phyloP scores from a whole-genome alignment of 1,284 basidiomycete genomes.

The Cutaneotrichosporon cyanovorans region DNA sequence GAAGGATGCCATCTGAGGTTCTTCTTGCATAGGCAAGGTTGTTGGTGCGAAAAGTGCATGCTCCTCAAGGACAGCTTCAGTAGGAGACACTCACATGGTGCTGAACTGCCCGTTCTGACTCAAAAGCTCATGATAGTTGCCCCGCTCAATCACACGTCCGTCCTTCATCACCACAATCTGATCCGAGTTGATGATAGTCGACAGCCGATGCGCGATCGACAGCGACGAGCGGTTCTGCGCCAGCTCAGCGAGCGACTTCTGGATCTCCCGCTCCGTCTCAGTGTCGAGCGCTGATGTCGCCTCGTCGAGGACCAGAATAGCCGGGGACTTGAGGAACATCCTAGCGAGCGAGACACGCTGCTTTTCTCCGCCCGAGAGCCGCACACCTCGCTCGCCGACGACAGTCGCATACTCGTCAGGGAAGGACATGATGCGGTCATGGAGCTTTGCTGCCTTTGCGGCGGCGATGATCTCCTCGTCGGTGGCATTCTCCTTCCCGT shows the following conservation, averaged over 20 bases:
- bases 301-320: conserved; percentile 91
- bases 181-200: conserved; percentile 51
- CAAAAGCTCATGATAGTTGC: conserved; percentile 76
- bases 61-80: too few relatives aligned
- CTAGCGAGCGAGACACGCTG: conserved; percentile 79
- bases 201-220: conserved; percentile 73
- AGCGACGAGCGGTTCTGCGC: conserved; percentile 68
- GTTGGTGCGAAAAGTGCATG: too few relatives aligned
- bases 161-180: conserved; percentile 82
- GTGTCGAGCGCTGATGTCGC: conserved; percentile 95
- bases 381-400: conserved; percentile 92
- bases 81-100: conserved; percentile 27
- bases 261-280: conserved; percentile 62
- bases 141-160: conserved; percentile 75
- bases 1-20: neutral
- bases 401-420: conserved; percentile 76
- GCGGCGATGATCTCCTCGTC: conserved; percentile 85
- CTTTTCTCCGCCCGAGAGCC: conserved; percentile 99
- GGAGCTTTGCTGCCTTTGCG: conserved; percentile 76
- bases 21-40: neutral
- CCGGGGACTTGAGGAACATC: conserved; percentile 85
- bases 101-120: conserved; percentile 48
- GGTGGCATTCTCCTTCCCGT: conserved; percentile 74
- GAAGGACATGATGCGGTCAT: conserved; percentile 68
- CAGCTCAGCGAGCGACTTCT: conserved; percentile 56